Evolutionary conservation across 768 basidiomycete genomes (phyloP), one percentile per base, ranked within the genome.

Genomic region (Lactifluus volemus): DNA sequence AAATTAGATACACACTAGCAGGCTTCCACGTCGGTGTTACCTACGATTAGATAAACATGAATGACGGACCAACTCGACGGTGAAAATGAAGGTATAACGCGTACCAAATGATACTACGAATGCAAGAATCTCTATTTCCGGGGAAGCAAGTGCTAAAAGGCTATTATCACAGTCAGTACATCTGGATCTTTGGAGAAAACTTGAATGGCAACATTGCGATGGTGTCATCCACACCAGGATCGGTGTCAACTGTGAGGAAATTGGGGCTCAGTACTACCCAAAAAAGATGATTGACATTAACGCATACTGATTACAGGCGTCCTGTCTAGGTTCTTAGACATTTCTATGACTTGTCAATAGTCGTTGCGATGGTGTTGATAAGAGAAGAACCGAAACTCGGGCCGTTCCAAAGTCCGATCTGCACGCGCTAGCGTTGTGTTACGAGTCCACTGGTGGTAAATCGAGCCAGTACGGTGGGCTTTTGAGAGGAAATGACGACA

Each of bases 171-270:
- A 36, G n/a, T 54, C 17, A 53, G 34, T 52, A 59, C 8, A 58
- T 21, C 53, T 49, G 47, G 29, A 34, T 39, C 42, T 21, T 36
- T 8, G 15, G 56, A 21, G 0, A 4, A 36, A 39, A 19, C 36
- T 39, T 25, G n/a, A 50, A 53, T 32, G 71, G 84, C 60, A 60
- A 87, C 89, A 94, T 83, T 32, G 90, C 90, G 54, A 92, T 66
- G 29, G 79, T 76, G 70, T 94, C 92, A 68, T 94, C 92, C 4
- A 92, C 85, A 38, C 92, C 92, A 7, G 91, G 89, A 69, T 94
- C 91, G 30, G 89, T 89, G 66, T 92, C 90, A 68, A 91, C 88
- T 91, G 67, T 34, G n/a, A 21, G 39, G 6, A 15, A 48, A n/a
- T 14, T 19, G 25, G 36, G 38, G 12, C 19, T 39, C 1, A 58